Evolutionary conservation across 2,329 filamentous ascomycete genomes (phyloP).

Genomic region (Ophiostoma angusticollis): DNA sequence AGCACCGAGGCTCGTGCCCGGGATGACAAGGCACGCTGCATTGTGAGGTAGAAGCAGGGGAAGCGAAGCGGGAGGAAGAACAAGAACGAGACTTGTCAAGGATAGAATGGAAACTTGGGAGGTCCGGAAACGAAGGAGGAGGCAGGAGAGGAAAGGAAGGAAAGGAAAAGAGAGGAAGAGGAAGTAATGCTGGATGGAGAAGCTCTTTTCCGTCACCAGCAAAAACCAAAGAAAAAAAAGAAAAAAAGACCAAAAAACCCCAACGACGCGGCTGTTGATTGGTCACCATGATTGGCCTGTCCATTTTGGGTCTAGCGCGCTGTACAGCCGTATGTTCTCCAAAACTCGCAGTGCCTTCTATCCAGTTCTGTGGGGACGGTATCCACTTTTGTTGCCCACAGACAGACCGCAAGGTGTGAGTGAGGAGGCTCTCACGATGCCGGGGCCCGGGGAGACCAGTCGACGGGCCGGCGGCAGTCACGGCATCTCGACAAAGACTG

Average conservation of each 20-base stretch:
- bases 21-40: slow-evolving; percentile 92
- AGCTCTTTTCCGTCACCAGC: no score
- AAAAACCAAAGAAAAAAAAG: not conserved
- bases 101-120: not conserved
- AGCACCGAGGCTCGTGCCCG: slow-evolving; percentile 68
- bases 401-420: no score
- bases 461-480: no score
- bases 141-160: not conserved
- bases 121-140: not conserved
- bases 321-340: not conserved
- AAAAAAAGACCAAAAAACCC: not conserved
- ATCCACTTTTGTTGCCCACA: not conserved
- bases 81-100: not conserved
- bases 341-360: slow-evolving; percentile 9
- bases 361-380: slow-evolving; percentile 10
- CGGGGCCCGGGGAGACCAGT: not conserved
- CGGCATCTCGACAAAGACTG: no score
- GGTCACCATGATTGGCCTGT: slow-evolving; percentile 1
- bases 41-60: slow-evolving; percentile 31
- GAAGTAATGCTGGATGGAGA: not conserved
- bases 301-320: not conserved
- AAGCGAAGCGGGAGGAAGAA: not conserved
- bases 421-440: no score
- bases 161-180: not conserved
- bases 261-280: no score